Evolutionary conservation across 2,329 filamentous ascomycete species (phyloP).

Genomic region (Graphiopsis chlorocephala): DNA sequence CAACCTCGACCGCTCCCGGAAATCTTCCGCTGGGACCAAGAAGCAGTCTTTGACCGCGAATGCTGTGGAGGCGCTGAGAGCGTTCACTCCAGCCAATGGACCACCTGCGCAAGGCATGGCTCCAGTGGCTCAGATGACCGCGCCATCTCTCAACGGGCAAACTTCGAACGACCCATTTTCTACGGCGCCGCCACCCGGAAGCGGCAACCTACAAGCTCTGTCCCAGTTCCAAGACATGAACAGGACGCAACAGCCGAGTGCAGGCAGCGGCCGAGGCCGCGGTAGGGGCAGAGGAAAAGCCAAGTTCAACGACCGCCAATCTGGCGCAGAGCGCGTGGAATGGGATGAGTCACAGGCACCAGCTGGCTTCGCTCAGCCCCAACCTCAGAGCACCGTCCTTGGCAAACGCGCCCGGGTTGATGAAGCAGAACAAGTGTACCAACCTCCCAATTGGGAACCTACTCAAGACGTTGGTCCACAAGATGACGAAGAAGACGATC

Average conservation of each 20-base stretch:
- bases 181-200: neutral
- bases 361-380: neutral
- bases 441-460: slow-evolving; percentile 23
- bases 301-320: slow-evolving; percentile 41
- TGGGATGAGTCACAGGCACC: slow-evolving; percentile 36
- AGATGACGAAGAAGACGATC: slow-evolving; percentile 19
- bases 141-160: neutral
- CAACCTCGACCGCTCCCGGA: neutral
- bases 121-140: slow-evolving; percentile 9
- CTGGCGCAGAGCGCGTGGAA: slow-evolving; percentile 36
- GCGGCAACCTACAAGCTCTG: neutral
- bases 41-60: neutral
- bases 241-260: neutral
- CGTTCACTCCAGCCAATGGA: neutral
- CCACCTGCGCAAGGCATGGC: neutral
- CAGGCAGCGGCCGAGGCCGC: slow-evolving; percentile 16
- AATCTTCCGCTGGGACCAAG: neutral
- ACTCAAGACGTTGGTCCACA: slow-evolving; percentile 33
- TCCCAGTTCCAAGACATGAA: slow-evolving; percentile 10
- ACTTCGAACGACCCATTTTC: neutral
- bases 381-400: slow-evolving; percentile 27
- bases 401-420: slow-evolving; percentile 28
- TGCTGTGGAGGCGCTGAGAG: neutral
- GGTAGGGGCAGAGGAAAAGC: slow-evolving; percentile 15
- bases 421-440: slow-evolving; percentile 19